A percentile compares a stretch with the other conserved stretches of the same genome.
These are phyloP conservation scores for Penicillium soppii DNA, from an alignment of 495 filamentous ascomycete species.

Conservation along the genomic window DNA sequence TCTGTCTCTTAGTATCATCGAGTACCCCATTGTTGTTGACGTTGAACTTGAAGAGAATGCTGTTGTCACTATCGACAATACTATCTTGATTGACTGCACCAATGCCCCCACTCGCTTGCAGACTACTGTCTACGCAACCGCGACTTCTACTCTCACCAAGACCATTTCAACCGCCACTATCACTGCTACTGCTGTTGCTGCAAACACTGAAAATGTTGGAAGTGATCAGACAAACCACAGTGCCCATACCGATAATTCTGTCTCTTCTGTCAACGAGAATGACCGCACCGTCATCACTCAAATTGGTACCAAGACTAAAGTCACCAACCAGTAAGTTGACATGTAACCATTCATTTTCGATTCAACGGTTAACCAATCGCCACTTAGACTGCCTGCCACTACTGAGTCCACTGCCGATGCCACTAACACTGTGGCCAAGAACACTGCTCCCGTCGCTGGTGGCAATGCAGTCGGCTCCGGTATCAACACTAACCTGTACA, in stretches of 20 bases:
- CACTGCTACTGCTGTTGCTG: slow-evolving; percentile 1
- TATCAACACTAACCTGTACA: slow-evolving; percentile 17
- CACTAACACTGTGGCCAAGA: neutral
- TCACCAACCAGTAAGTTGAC: slow-evolving; percentile 4
- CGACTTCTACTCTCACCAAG: slow-evolving; percentile 17
- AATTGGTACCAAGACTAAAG: slow-evolving; percentile 10
- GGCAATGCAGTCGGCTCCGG: slow-evolving; percentile 15
- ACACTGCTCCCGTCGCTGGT: slow-evolving; percentile 10
- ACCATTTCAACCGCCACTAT: slow-evolving; percentile 17
- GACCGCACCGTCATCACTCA: slow-evolving; percentile 9
- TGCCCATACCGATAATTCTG: neutral
- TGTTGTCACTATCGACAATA: slow-evolving; percentile 16
- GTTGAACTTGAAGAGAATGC: slow-evolving; percentile 14
- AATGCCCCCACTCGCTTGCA: slow-evolving; percentile 17
- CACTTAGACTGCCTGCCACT: neutral
- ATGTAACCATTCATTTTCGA: neutral
- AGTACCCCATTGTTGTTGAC: slow-evolving; percentile 16
- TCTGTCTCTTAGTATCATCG: slow-evolving; percentile 16
- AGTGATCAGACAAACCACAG: neutral
- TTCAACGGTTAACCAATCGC: neutral
- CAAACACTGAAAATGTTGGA: neutral
- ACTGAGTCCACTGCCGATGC: neutral
- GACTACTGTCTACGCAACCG: slow-evolving; percentile 14
- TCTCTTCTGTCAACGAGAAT: slow-evolving; percentile 1
- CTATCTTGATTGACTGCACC: slow-evolving; percentile 17